Evolutionary conservation across 257 asterid genomes (phyloP).

Genomic region (Nicotiana obtusifolia): DNA sequence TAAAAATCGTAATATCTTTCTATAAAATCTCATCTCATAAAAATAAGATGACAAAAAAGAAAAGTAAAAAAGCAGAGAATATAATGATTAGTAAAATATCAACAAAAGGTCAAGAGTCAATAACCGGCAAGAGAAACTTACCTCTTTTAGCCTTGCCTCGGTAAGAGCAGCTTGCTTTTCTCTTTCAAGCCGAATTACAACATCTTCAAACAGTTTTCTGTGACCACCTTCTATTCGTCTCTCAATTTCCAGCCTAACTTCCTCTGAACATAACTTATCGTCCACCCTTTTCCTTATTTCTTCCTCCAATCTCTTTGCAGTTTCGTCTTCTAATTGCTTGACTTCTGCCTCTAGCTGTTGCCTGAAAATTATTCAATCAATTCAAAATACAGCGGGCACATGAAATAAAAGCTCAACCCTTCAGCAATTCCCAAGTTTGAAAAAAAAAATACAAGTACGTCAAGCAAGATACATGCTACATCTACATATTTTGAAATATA

Average conservation of each 20-base stretch:
- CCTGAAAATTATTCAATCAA: slow-evolving; percentile 30
- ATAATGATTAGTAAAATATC: not conserved
- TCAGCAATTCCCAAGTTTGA: not conserved
- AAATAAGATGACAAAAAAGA: not conserved
- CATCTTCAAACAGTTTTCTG: slow-evolving; percentile 63
- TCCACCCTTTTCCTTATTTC: slow-evolving; percentile 77
- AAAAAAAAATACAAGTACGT: not conserved
- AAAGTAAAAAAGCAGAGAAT: not conserved
- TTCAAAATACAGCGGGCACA: slow-evolving; percentile 11
- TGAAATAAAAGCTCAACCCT: slow-evolving; percentile 6
- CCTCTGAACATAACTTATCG: slow-evolving; percentile 69
- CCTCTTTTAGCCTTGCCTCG: slow-evolving; percentile 86
- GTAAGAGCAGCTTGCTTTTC: slow-evolving; percentile 81
- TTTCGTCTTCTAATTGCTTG: slow-evolving; percentile 82
- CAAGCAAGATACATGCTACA: not conserved
- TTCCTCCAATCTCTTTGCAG: slow-evolving; percentile 80
- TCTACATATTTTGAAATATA: not conserved
- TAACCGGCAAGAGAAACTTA: slow-evolving; percentile 27
- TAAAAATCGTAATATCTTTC: not conserved
- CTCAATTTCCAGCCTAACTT: slow-evolving; percentile 58
- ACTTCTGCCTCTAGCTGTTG: slow-evolving; percentile 78
- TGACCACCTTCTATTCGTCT: slow-evolving; percentile 58
- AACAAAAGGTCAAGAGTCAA: not conserved
- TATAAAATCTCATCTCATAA: not conserved
- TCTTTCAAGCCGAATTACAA: slow-evolving; percentile 62